phyloP scores from a whole-genome alignment of 805 yeast genomes.

The Ogataea haglerorum region DNA sequence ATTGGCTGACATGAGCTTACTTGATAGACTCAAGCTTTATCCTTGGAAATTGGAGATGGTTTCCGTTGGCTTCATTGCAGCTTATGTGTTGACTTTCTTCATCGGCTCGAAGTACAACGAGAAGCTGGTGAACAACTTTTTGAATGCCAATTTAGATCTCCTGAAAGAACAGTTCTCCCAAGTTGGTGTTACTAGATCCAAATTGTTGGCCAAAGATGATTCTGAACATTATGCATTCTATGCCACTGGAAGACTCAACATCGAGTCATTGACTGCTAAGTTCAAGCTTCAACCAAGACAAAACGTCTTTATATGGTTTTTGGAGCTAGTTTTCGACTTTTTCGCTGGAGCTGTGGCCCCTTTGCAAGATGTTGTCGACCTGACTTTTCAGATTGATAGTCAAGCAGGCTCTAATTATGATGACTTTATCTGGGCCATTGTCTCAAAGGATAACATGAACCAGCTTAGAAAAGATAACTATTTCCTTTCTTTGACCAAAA shows the following conservation, averaged over 20 bases:
- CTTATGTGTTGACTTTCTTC: constrained; percentile 48
- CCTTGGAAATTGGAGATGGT: constrained; percentile 76
- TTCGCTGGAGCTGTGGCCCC: constrained; percentile 53
- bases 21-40: constrained; percentile 54
- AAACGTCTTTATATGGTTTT: constrained; percentile 62
- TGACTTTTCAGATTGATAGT: constrained; percentile 54
- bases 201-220: constrained; percentile 57
- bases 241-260: constrained; percentile 85
- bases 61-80: constrained; percentile 48
- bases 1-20: constrained; percentile 53
- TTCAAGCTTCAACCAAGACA: constrained; percentile 75
- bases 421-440: constrained; percentile 78
- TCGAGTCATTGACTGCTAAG: constrained; percentile 58
- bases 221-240: constrained; percentile 62
- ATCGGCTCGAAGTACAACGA: constrained; percentile 61
- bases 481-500: constrained; percentile 79
- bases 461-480: constrained; percentile 71
- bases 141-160: constrained; percentile 43
- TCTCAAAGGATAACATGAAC: constrained; percentile 80
- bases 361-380: constrained; percentile 57
- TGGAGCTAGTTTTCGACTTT: constrained; percentile 60
- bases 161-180: constrained; percentile 70
- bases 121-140: constrained; percentile 49
- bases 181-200: constrained; percentile 55
- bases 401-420: constrained; percentile 46